Conservation (phyloP, 352 stramenopile species). For the Aphanomyces euteiches region DNA sequence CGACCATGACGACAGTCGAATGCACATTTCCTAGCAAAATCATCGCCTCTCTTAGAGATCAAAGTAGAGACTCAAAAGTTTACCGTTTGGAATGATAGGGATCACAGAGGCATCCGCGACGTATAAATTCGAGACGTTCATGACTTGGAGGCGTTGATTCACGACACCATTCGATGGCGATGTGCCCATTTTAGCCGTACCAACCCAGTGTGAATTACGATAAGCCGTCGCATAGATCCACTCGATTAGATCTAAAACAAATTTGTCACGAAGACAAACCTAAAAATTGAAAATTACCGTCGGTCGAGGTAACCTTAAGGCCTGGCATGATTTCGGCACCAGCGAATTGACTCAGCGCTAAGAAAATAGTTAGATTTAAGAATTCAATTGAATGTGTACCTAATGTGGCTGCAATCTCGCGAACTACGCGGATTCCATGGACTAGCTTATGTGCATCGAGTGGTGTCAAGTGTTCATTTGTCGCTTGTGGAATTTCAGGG, state of each 20-base stretch:
- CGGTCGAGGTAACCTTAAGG: background rate
- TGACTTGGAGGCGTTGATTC: background rate
- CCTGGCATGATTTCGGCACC: background rate
- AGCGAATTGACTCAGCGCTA: background rate
- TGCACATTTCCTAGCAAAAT: slow-evolving; percentile 1
- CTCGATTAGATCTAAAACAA: background rate
- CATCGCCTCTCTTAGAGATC: background rate
- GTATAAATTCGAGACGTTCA: background rate
- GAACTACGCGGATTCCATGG: slow-evolving; percentile 53
- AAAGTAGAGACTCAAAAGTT: no score
- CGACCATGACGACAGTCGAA: slow-evolving; percentile 6
- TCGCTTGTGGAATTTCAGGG: slow-evolving; percentile 46
- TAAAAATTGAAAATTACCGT: background rate
- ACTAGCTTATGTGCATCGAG: slow-evolving; percentile 64
- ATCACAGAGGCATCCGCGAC: slow-evolving; percentile 3
- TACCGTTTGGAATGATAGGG: slow-evolving; percentile 12
- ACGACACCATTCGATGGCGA: background rate
- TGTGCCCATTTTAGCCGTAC: slow-evolving; percentile 11
- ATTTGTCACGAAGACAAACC: background rate
- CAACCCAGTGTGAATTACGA: slow-evolving; percentile 13
- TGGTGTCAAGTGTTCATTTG: slow-evolving; percentile 48
- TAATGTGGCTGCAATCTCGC: slow-evolving; percentile 32
- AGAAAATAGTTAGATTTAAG: background rate
- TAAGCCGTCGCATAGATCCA: slow-evolving; percentile 1
- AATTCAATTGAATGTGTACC: slow-evolving; percentile 10